Conservation (phyloP, 805 yeast genomes). For the Candida oleophila region DNA sequence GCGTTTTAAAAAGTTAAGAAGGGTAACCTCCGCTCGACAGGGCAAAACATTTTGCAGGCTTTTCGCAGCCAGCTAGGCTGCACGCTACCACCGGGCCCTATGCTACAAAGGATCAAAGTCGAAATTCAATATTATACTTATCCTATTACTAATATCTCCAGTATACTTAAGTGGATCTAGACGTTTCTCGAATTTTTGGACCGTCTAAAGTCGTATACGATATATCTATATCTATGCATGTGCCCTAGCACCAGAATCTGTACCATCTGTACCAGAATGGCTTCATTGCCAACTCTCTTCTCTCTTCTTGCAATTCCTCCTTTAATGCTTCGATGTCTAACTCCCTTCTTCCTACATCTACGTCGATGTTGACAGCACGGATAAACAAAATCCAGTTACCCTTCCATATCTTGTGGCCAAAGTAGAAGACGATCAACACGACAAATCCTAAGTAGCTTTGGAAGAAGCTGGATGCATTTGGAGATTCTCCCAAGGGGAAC, state of each 20-base stretch:
- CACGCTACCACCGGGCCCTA: no score
- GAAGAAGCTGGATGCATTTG: conserved; percentile 62
- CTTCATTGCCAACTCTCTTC: conserved; percentile 27
- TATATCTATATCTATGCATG: no score
- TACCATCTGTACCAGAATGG: conserved; percentile 35
- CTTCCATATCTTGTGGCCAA: conserved; percentile 57
- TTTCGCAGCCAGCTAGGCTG: no score
- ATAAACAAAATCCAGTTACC: conserved; percentile 30
- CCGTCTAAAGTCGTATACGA: no score
- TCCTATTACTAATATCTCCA: no score
- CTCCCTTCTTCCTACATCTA: conserved; percentile 40
- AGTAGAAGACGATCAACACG: conserved; percentile 54
- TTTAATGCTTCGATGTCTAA: conserved; percentile 37
- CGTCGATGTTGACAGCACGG: conserved; percentile 31
- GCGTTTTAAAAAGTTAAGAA: no score
- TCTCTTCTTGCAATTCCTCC: conserved; percentile 42
- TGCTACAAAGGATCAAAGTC: no score
- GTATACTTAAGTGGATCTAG: no score
- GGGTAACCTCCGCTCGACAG: no score
- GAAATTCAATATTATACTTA: no score
- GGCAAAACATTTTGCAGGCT: no score
- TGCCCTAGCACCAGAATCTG: conserved; percentile 32
- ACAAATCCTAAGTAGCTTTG: conserved; percentile 64
- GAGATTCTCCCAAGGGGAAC: conserved; percentile 58
- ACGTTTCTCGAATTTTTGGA: no score